These are phyloP conservation scores for Colletotrichum lini DNA, from an alignment of 2,329 filamentous ascomycete genomes.

Conservation along the genomic window DNA sequence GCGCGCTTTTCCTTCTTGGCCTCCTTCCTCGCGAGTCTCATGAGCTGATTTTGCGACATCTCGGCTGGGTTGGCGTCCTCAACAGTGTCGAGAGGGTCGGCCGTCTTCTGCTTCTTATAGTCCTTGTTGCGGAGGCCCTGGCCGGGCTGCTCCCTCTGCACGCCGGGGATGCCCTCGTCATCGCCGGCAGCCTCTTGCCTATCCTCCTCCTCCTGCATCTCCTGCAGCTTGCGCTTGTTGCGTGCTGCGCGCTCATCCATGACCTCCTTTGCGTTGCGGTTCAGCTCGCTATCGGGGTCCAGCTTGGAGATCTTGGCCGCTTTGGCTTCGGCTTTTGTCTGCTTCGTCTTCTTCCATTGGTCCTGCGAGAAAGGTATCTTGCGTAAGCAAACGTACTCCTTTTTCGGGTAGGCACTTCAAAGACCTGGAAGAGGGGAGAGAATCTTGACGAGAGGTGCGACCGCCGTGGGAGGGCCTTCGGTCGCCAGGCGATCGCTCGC, in stretches of 20 bases:
- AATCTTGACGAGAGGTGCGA: background rate
- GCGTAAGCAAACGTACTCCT: constrained; percentile 17
- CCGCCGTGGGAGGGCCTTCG: background rate
- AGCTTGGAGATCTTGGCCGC: constrained; percentile 90
- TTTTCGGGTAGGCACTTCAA: constrained; percentile 17
- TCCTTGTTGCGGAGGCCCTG: constrained; percentile 72
- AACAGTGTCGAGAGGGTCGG: constrained; percentile 45
- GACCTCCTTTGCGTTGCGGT: constrained; percentile 89
- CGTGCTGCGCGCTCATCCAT: constrained; percentile 80
- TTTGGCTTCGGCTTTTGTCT: constrained; percentile 89
- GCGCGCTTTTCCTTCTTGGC: constrained; percentile 58
- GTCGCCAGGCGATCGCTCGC: constrained; percentile 8
- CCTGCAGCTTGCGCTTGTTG: constrained; percentile 86
- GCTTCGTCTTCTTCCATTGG: constrained; percentile 96
- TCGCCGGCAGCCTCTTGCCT: constrained; percentile 56
- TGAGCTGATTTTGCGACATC: constrained; percentile 43
- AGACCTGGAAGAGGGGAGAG: background rate
- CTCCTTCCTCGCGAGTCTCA: constrained; percentile 41
- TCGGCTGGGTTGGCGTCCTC: constrained; percentile 43
- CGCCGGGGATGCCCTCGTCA: constrained; percentile 65
- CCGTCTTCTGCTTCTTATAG: constrained; percentile 69
- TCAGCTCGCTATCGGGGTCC: constrained; percentile 86
- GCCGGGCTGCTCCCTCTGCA: constrained; percentile 73
- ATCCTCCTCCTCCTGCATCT: constrained; percentile 67
- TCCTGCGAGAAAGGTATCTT: constrained; percentile 67